Evolutionary conservation across 202 grass and related monocot genomes (phyloP), one percentile per base, ranked within the genome.

Genomic region (Carex sylvatica): DNA sequence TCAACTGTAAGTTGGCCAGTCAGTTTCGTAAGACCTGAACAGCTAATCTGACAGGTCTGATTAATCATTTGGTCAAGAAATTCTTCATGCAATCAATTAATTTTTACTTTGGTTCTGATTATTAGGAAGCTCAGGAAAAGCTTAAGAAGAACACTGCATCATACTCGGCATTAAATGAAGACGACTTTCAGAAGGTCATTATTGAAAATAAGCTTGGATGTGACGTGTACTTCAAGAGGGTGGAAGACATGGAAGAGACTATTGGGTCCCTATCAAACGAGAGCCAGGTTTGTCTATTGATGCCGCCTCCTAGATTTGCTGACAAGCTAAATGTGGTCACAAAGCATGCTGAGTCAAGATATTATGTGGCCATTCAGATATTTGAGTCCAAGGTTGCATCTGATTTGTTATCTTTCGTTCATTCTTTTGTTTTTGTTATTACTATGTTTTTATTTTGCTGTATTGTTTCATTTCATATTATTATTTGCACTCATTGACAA

Each of bases 291-390:
- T 87, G 91, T n/a, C 40, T 93, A 49, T 88, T 91, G 63, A 82
- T 98, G 91, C 95, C 92, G 28, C 92, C 95, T 93, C 87, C 91
- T 70, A 95, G 91, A 53, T 95, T 95, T 91, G 87, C 89, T 33
- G 91, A 98, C 87, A 91, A 93, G 86, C 79, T 98, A 83, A 98
- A 87, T 86, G 86, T 91, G 28, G 82, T 98, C 60, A 80, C 87
- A 60, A 95, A 90, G 70, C 88, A 85, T 20, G 88, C 87, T 20
- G 95, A 98, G 85, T 70, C 89, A 78, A 89, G 95, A 87, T 93
- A 93, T 85, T 98, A 93, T 90, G 92, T 98, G 83, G 91, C 92
- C 58, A 90, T 98, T 85, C 92, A 95, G 84, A 95, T 98, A 49
- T 88, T 95, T 81, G 92, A 98, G n/a, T 91, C 91, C 9, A 91